Evolutionary conservation across 176 grass and related monocot species (phyloP).

Genomic region (Oropetium thomaeum): DNA sequence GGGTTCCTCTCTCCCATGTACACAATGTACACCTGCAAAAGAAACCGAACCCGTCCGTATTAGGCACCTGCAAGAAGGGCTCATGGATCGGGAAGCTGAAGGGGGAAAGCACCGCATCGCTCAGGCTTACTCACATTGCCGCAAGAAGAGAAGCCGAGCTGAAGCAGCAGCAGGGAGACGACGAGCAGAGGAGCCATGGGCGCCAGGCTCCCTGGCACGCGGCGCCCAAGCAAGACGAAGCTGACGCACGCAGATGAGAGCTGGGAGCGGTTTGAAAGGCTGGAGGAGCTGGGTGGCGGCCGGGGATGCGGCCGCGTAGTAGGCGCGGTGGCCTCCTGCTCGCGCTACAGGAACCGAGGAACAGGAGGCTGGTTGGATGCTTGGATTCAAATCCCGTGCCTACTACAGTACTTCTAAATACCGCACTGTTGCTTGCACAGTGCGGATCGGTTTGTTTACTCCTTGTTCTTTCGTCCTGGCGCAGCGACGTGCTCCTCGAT

Average conservation of each 20-base stretch:
- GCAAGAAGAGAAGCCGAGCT: slow-evolving; percentile 38
- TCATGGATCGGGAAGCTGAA: slow-evolving; percentile 16
- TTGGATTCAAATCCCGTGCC: slow-evolving; percentile 44
- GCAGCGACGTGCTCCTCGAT: slow-evolving; percentile 19
- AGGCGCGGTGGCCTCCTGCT: background rate
- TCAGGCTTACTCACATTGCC: slow-evolving; percentile 55
- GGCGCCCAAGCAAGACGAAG: background rate
- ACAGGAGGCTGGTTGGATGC: slow-evolving; percentile 13
- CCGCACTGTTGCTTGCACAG: background rate
- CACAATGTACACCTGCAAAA: slow-evolving; percentile 83
- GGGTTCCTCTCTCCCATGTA: slow-evolving; percentile 79
- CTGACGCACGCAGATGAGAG: slow-evolving; percentile 1
- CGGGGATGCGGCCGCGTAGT: no score
- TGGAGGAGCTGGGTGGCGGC: background rate
- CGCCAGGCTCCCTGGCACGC: background rate
- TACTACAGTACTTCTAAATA: background rate
- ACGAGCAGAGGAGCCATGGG: slow-evolving; percentile 21
- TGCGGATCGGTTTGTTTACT: slow-evolving; percentile 40
- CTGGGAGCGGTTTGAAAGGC: slow-evolving; percentile 34
- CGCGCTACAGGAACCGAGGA: slow-evolving; percentile 15
- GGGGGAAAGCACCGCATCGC: no score
- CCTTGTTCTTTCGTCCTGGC: slow-evolving; percentile 34
- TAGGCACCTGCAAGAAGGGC: background rate
- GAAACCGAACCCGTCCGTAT: background rate
- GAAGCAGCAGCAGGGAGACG: slow-evolving; percentile 35